Conservation (phyloP, 2,329 filamentous ascomycete species). For the Penicillium capsulatum region DNA sequence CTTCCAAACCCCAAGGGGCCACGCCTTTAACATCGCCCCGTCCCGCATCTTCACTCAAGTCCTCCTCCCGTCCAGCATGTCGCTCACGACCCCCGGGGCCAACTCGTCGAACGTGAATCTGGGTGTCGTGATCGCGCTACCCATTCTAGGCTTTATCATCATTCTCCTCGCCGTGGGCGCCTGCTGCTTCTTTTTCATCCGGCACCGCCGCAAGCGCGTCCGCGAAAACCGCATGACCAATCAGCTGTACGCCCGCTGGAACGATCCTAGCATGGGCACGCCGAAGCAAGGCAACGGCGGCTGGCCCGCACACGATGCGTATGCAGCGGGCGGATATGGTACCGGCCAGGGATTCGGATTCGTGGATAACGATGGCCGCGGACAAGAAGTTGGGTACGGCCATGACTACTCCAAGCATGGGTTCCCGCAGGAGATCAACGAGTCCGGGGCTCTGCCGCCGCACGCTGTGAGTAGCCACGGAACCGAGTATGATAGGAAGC, state of each 20-base stretch:
- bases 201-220: slow-evolving; percentile 38
- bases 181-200: slow-evolving; percentile 43
- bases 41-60: slow-evolving; percentile 41
- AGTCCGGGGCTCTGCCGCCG: slow-evolving; percentile 2
- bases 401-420: slow-evolving; percentile 9
- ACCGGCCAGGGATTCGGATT: slow-evolving; percentile 20
- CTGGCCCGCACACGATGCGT: slow-evolving; percentile 7
- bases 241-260: slow-evolving; percentile 35
- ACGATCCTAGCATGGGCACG: slow-evolving; percentile 31
- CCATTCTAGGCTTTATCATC: slow-evolving; percentile 42
- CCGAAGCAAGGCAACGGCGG: slow-evolving; percentile 22
- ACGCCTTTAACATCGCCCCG: slow-evolving; percentile 39
- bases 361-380: slow-evolving; percentile 27
- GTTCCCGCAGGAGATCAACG: slow-evolving; percentile 10
- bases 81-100: slow-evolving; percentile 17
- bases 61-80: slow-evolving; percentile 33
- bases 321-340: slow-evolving; percentile 13
- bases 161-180: slow-evolving; percentile 29
- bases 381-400: slow-evolving; percentile 20
- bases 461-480: background rate
- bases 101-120: slow-evolving; percentile 28
- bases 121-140: slow-evolving; percentile 41
- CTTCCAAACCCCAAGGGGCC: slow-evolving; percentile 34
- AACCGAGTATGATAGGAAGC: slow-evolving; percentile 6
- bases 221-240: slow-evolving; percentile 24